These are phyloP conservation scores for Extremus antarcticus DNA, from an alignment of 495 filamentous ascomycete genomes.

Conservation along the genomic window DNA sequence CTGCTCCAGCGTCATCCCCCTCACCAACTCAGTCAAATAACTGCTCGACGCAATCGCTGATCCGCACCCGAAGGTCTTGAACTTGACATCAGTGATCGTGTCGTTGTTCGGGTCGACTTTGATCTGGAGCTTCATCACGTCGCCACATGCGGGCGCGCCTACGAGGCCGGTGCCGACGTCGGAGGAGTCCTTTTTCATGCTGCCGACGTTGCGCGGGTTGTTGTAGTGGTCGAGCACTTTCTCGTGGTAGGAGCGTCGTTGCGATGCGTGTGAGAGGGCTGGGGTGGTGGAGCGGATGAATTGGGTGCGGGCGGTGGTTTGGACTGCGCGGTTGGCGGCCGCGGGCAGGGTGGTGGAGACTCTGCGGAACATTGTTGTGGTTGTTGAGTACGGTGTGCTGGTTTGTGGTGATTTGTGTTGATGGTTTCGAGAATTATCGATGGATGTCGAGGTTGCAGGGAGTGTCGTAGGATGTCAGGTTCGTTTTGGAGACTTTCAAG, in stretches of 20 bases:
- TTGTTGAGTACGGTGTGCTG: neutral
- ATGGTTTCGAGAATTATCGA: neutral
- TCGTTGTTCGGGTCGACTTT: slow-evolving; percentile 81
- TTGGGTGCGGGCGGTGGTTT: slow-evolving; percentile 27
- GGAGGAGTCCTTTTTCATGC: slow-evolving; percentile 69
- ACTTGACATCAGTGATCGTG: slow-evolving; percentile 87
- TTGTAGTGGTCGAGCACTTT: slow-evolving; percentile 92
- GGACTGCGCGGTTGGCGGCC: too few species aligned
- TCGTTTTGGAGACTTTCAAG: too few species aligned
- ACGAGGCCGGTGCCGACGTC: slow-evolving; percentile 97
- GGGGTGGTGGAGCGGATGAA: slow-evolving; percentile 18
- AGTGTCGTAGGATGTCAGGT: neutral
- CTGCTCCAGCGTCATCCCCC: slow-evolving; percentile 93
- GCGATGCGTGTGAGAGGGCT: slow-evolving; percentile 32
- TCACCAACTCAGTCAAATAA: slow-evolving; percentile 84
- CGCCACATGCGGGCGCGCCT: slow-evolving; percentile 82
- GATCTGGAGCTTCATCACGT: slow-evolving; percentile 99
- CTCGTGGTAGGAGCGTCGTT: slow-evolving; percentile 44
- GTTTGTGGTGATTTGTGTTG: neutral
- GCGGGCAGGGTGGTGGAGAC: slow-evolving; percentile 38
- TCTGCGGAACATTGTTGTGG: slow-evolving; percentile 42
- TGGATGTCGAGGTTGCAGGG: neutral
- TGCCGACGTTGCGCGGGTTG: slow-evolving; percentile 86
- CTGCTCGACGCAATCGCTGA: slow-evolving; percentile 84
- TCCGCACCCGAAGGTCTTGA: slow-evolving; percentile 98